These are phyloP conservation scores for Flammula alnicola DNA, from an alignment of 1,284 basidiomycete species.

Conservation along the genomic window DNA sequence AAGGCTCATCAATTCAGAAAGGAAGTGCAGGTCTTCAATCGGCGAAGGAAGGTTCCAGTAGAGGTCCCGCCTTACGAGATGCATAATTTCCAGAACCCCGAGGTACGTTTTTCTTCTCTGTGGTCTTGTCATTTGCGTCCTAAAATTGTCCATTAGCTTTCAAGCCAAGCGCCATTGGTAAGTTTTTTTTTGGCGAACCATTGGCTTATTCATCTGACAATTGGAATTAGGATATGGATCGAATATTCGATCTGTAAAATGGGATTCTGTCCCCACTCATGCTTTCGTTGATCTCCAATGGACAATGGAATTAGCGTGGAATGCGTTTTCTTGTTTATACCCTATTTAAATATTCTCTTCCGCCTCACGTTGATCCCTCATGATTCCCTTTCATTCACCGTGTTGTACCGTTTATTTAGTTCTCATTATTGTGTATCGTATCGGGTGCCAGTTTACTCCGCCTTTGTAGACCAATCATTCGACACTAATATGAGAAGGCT, in stretches of 20 bases:
- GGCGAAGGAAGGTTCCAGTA: conserved; percentile 9
- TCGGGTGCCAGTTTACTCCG: too few species aligned
- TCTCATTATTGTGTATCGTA: too few species aligned
- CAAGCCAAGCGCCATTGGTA: conserved; percentile 1
- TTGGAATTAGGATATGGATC: conserved; percentile 1
- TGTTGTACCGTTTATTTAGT: too few species aligned
- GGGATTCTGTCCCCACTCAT: too few species aligned
- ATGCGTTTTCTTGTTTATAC: too few species aligned
- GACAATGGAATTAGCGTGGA: too few species aligned
- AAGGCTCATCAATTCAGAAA: conserved; percentile 17
- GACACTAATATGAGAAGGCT: too few species aligned
- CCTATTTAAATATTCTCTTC: too few species aligned
- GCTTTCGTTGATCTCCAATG: too few species aligned
- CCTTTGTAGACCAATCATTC: too few species aligned
- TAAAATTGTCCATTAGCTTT: neutral
- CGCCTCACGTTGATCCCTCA: too few species aligned
- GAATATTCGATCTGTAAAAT: conserved; percentile 3
- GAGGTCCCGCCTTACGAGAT: conserved; percentile 18
- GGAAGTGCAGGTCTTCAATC: conserved; percentile 10
- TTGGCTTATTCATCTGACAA: neutral
- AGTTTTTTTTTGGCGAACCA: neutral
- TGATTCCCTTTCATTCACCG: too few species aligned
- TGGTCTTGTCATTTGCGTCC: neutral
- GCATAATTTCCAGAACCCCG: conserved; percentile 28
- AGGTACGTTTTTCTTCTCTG: conserved; percentile 12